These are phyloP conservation scores for Cucumis cinereus DNA, from an alignment of 306 rosid species.

Conservation along the genomic window DNA sequence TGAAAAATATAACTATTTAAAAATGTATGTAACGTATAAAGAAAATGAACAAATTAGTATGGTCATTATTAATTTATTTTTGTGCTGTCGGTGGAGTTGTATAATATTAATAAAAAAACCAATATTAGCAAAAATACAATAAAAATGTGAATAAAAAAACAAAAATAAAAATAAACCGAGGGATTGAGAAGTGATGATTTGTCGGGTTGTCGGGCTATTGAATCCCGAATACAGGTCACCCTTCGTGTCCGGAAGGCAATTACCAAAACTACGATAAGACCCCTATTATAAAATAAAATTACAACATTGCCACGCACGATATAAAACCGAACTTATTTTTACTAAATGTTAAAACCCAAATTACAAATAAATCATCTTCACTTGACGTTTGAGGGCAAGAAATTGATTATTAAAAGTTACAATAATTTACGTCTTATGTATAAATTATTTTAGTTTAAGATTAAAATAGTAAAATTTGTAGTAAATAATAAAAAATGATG, in stretches of 20 bases:
- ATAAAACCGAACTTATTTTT: too few species aligned
- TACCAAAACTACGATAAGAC: not conserved
- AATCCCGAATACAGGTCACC: slow-evolving; percentile 28
- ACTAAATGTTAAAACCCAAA: too few species aligned
- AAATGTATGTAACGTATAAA: not conserved
- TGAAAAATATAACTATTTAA: not conserved
- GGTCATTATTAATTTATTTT: not conserved
- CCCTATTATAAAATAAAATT: not conserved
- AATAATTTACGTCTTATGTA: too few species aligned
- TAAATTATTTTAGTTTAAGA: too few species aligned
- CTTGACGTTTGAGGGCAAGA: too few species aligned
- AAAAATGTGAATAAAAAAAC: not conserved
- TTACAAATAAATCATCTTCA: too few species aligned
- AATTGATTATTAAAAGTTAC: too few species aligned
- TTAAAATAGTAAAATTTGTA: too few species aligned
- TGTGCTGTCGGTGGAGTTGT: slow-evolving; percentile 36
- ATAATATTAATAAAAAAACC: not conserved
- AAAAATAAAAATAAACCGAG: not conserved
- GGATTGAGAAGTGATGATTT: slow-evolving; percentile 15
- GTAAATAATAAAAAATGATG: too few species aligned
- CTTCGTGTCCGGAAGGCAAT: slow-evolving; percentile 6
- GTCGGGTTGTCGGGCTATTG: slow-evolving; percentile 44
- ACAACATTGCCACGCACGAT: not conserved
- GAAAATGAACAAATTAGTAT: not conserved
- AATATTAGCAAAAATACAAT: not conserved